Conservation (phyloP, 805 yeast species). For the Hagleromyces aurorensis region DNA sequence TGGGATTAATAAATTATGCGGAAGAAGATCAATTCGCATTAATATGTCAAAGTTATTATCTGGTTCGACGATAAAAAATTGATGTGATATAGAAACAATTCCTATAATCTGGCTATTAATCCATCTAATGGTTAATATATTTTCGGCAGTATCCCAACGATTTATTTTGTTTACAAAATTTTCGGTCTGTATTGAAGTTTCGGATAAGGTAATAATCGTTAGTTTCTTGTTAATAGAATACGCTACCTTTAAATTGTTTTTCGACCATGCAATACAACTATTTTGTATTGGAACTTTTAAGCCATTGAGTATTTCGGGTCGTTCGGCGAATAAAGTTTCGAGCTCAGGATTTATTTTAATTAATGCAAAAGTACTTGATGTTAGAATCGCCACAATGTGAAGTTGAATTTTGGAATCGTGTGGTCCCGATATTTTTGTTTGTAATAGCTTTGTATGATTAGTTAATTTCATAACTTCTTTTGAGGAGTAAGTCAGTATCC, state of each 20-base stretch:
- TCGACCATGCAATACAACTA: conserved; percentile 15
- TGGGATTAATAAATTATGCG: conserved; percentile 23
- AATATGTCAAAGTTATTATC: conserved; percentile 7
- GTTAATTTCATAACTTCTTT: conserved; percentile 12
- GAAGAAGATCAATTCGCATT: conserved; percentile 19
- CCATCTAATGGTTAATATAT: conserved; percentile 22
- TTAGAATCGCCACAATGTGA: conserved; percentile 21
- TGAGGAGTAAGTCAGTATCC: conserved; percentile 23
- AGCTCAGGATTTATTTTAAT: conserved; percentile 11
- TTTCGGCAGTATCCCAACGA: conserved; percentile 8
- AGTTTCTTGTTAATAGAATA: conserved; percentile 14
- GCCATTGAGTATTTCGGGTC: conserved; percentile 1
- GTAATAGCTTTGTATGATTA: conserved; percentile 9
- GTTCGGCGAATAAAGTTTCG: conserved; percentile 7
- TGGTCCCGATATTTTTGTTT: conserved; percentile 9
- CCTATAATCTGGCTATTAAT: conserved; percentile 15
- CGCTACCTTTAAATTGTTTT: conserved; percentile 13
- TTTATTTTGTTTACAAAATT: background rate
- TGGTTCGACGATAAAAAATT: conserved; percentile 17
- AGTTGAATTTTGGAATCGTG: conserved; percentile 1
- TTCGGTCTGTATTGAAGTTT: background rate
- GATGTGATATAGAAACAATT: conserved; percentile 23
- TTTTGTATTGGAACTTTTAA: conserved; percentile 2
- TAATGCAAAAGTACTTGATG: conserved; percentile 15
- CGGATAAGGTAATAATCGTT: conserved; percentile 4